Conservation (phyloP, 2,329 filamentous ascomycete genomes). For the Chlorencoelia australis region DNA sequence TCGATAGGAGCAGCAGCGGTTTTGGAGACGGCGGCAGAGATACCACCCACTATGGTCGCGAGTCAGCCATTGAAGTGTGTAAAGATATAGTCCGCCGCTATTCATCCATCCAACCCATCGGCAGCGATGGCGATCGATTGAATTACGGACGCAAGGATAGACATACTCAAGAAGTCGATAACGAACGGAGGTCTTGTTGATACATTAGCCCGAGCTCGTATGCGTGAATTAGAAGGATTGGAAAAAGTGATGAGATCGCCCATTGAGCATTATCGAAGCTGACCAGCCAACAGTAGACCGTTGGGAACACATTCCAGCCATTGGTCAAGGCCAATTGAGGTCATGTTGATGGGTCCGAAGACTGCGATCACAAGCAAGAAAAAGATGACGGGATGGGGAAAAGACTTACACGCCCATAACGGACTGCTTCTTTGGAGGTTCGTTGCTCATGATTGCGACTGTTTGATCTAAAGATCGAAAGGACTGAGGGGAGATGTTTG, state of each 20-base stretch:
- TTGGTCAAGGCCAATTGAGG: conserved; percentile 15
- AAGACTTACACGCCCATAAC: conserved; percentile 57
- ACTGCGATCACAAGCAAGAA: no score
- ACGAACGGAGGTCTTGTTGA: conserved; percentile 80
- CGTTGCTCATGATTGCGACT: conserved; percentile 35
- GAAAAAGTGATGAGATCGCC: no score
- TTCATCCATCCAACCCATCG: conserved; percentile 6
- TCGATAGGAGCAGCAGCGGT: conserved; percentile 99
- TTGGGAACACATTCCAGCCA: not conserved
- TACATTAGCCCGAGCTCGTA: no score
- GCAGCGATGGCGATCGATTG: conserved; percentile 7
- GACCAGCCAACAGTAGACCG: conserved; percentile 3
- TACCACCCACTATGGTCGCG: conserved; percentile 80
- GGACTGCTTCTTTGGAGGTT: conserved; percentile 43
- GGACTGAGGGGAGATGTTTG: conserved; percentile 51
- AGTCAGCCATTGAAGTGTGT: conserved; percentile 14
- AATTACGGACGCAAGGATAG: conserved; percentile 12
- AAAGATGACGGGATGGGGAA: conserved; percentile 24
- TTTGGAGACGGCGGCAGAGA: conserved; percentile 99
- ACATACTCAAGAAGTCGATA: conserved; percentile 98
- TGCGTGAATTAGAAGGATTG: no score
- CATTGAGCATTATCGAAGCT: conserved; percentile 18
- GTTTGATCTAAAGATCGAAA: conserved; percentile 36
- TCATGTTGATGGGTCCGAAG: no score
- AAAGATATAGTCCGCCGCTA: not conserved